Percentiles rank a stretch among this genome's conserved stretches.
Conservation (phyloP, 352 stramenopile genomes). For the Pythium myriotylum region DNA sequence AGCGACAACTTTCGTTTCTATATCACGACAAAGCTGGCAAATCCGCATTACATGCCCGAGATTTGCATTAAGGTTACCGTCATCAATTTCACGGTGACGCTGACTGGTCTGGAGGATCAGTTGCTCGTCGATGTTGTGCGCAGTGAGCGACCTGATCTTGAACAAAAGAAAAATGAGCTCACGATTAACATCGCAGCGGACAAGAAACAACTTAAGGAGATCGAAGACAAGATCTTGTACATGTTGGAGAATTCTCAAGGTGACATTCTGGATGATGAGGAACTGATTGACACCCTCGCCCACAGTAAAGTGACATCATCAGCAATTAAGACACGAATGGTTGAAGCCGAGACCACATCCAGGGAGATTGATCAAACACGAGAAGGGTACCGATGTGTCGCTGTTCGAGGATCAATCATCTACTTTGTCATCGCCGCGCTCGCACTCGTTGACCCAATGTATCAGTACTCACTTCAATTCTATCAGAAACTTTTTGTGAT, state of each 20-base stretch:
- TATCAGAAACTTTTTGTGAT: slow-evolving; percentile 93
- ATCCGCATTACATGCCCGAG: slow-evolving; percentile 95
- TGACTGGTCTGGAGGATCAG: slow-evolving; percentile 92
- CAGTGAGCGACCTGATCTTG: slow-evolving; percentile 91
- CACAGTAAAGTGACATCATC: slow-evolving; percentile 91
- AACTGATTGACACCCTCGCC: slow-evolving; percentile 91
- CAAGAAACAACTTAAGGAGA: slow-evolving; percentile 93
- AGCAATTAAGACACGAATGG: slow-evolving; percentile 90
- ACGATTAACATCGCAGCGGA: slow-evolving; percentile 92
- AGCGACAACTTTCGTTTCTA: slow-evolving; percentile 93
- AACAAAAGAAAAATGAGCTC: slow-evolving; percentile 92
- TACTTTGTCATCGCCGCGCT: slow-evolving; percentile 95
- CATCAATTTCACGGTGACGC: slow-evolving; percentile 95
- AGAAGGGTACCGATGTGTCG: slow-evolving; percentile 91
- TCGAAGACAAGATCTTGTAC: slow-evolving; percentile 94
- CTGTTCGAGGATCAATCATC: slow-evolving; percentile 89
- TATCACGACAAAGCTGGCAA: slow-evolving; percentile 94
- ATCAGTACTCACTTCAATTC: slow-evolving; percentile 95
- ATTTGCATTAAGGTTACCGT: slow-evolving; percentile 95
- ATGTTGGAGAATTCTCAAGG: slow-evolving; percentile 93
- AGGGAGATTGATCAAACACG: slow-evolving; percentile 90
- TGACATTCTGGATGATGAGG: slow-evolving; percentile 95
- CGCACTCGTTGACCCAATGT: slow-evolving; percentile 94
- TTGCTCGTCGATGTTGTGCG: slow-evolving; percentile 92
- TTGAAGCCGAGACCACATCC: slow-evolving; percentile 88